These are phyloP conservation scores for Phytophthora ramorum DNA, from an alignment of 352 stramenopile species.

Conservation along the genomic window DNA sequence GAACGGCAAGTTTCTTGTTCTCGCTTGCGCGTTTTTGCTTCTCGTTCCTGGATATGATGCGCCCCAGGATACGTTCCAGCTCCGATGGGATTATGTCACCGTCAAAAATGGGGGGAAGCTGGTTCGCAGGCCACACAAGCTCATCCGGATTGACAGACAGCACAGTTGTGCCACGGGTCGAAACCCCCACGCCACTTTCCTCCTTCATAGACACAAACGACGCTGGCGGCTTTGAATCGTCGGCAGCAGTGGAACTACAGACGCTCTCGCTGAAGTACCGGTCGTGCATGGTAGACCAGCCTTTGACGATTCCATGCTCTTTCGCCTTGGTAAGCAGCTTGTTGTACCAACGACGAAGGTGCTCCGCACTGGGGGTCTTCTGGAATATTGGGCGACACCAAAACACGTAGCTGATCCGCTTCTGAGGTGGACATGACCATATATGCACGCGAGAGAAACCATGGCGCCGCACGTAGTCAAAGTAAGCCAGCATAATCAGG, in stretches of 20 bases:
- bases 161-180: constrained; percentile 64
- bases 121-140: constrained; percentile 61
- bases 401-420: constrained; percentile 98
- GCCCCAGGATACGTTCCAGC: constrained; percentile 77
- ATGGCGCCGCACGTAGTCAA: constrained; percentile 94
- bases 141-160: constrained; percentile 93
- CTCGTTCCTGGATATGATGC: constrained; percentile 63
- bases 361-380: constrained; percentile 94
- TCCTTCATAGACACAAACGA: constrained; percentile 45
- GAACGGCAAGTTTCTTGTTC: constrained; percentile 34
- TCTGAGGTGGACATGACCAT: constrained; percentile 94
- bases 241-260: constrained; percentile 3
- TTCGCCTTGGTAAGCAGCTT: constrained; percentile 81
- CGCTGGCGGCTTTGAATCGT: constrained; percentile 10
- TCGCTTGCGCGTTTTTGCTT: constrained; percentile 59
- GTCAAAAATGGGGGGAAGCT: constrained; percentile 82
- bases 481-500: constrained; percentile 95
- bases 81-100: constrained; percentile 83
- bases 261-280: constrained; percentile 56
- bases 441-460: constrained; percentile 97
- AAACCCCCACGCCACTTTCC: constrained; percentile 36
- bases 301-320: constrained; percentile 62
- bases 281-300: constrained; percentile 78
- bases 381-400: constrained; percentile 96
- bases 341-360: constrained; percentile 95